Evolutionary conservation across 768 basidiomycete species (phyloP).

Genomic region (Macrocybe gigantea): DNA sequence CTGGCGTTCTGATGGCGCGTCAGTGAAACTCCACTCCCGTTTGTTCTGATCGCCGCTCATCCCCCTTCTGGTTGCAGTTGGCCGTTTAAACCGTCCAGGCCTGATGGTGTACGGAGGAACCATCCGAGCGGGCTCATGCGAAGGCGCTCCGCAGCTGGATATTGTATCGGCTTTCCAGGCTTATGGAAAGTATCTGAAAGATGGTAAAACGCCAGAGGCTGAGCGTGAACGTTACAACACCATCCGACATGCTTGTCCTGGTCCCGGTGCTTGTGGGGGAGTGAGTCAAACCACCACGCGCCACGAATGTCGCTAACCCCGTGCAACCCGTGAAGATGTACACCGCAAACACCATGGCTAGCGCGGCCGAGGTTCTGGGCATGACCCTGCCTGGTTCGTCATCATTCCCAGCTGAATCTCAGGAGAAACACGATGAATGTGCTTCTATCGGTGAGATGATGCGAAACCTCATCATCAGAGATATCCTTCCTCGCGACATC

Average conservation of each 20-base stretch:
- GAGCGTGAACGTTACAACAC: slow-evolving; percentile 83
- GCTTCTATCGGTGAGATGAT: slow-evolving; percentile 76
- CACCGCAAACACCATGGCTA: slow-evolving; percentile 98
- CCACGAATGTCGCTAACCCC: too few relatives aligned
- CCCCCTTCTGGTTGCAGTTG: slow-evolving; percentile 47
- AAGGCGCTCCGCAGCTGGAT: slow-evolving; percentile 82
- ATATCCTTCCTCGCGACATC: slow-evolving; percentile 90
- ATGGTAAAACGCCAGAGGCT: slow-evolving; percentile 77
- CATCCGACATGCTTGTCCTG: slow-evolving; percentile 92
- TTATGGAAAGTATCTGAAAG: slow-evolving; percentile 92
- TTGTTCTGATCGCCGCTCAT: slow-evolving; percentile 13
- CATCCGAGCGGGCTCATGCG: slow-evolving; percentile 90
- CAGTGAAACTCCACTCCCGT: slow-evolving; percentile 22
- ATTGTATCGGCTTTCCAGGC: slow-evolving; percentile 97
- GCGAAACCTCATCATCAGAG: slow-evolving; percentile 82
- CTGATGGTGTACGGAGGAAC: slow-evolving; percentile 98
- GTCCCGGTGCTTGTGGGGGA: slow-evolving; percentile 95
- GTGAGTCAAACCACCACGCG: slow-evolving; percentile 41
- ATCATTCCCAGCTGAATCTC: slow-evolving; percentile 89
- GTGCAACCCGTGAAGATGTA: slow-evolving; percentile 63
- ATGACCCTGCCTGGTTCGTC: slow-evolving; percentile 98
- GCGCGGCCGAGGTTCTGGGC: slow-evolving; percentile 89
- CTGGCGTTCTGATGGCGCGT: slow-evolving; percentile 98
- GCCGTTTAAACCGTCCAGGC: slow-evolving; percentile 91
- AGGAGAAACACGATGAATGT: slow-evolving; percentile 85